Evolutionary conservation across 768 basidiomycete genomes (phyloP), one percentile per base, ranked within the genome.

Genomic region (Royoungia palumana): DNA sequence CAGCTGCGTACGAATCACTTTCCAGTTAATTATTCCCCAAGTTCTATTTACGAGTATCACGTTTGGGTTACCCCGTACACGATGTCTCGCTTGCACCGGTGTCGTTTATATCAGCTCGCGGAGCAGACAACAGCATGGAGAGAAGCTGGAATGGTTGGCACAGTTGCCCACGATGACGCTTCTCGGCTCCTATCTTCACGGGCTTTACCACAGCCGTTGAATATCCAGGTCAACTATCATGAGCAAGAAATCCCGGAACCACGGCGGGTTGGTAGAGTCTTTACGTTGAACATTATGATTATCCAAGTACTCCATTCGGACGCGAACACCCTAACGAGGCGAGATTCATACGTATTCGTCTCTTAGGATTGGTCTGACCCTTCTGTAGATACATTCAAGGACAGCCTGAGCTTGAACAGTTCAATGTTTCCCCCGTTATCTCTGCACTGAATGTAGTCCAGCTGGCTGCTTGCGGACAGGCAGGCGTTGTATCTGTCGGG

Each of bases 1-100:
- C 70, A 69, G 43, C 63, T 78, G 14, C 72, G 76, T n/a, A 65
- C 75, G 4, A 78, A 78, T 44, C 75, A 75, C 63, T 76, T 78
- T 58, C 67, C 75, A 2, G 55, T 78, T 17, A 62, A 54, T 9
- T 57, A 75, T 19, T 72, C 74, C 0, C 70, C 68, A 46, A 68
- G 65, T 5, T 67, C 71, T 5, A 39, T 78, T 4, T 66, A 66
- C 47, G 76, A 76, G 47, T 78, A 78, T 44, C 67, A 70, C 35
- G 63, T 74, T 25, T 49, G 53, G 9, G 65, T 73, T 13, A 49
- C 57, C 1, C 74, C 74, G 14, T 25, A 25, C 3, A 49, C 56
- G 6, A 57, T 49, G 3, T 59, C 58, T 14, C 64, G 60, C 45
- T 64, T 71, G 4, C 59, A 76, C 36, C 70, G 62, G 54, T 58